Percentiles rank a stretch among this genome's conserved stretches.
phyloP scores from a whole-genome alignment of 2,329 filamentous ascomycete species.

The Fusarium penzigii region DNA sequence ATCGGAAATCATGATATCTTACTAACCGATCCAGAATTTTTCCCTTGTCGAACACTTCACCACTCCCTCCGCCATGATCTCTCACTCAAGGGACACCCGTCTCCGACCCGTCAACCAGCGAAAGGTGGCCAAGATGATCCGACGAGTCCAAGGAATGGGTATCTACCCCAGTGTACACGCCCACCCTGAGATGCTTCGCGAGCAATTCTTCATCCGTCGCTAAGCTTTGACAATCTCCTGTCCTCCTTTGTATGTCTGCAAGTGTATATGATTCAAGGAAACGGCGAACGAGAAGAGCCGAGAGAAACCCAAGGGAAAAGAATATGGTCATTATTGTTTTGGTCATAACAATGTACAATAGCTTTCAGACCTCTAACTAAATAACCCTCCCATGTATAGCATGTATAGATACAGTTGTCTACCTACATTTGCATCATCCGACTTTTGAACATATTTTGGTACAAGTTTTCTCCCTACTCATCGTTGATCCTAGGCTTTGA shows the following conservation, averaged over 20 bases:
- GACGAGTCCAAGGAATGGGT: constrained; percentile 84
- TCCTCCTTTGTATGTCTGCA: neutral
- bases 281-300: too few species aligned
- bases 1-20: constrained; percentile 6
- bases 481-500: constrained; percentile 49
- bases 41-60: constrained; percentile 88
- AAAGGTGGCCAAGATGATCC: constrained; percentile 88
- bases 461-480: constrained; percentile 13
- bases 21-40: constrained; percentile 68
- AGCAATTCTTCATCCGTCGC: constrained; percentile 34
- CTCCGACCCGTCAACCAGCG: constrained; percentile 88
- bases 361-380: constrained; percentile 28
- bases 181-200: constrained; percentile 77
- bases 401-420: constrained; percentile 38
- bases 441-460: constrained; percentile 9
- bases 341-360: constrained; percentile 37
- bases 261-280: too few species aligned
- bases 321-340: constrained; percentile 28
- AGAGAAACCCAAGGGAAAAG: constrained; percentile 14
- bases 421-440: constrained; percentile 27
- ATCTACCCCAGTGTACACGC: constrained; percentile 88
- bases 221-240: neutral
- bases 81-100: constrained; percentile 72
- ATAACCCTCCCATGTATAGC: constrained; percentile 2
- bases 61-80: constrained; percentile 82